Evolutionary conservation across 192 early-diverging fungal genomes (phyloP).

Genomic region (Funneliformis geosporum): DNA sequence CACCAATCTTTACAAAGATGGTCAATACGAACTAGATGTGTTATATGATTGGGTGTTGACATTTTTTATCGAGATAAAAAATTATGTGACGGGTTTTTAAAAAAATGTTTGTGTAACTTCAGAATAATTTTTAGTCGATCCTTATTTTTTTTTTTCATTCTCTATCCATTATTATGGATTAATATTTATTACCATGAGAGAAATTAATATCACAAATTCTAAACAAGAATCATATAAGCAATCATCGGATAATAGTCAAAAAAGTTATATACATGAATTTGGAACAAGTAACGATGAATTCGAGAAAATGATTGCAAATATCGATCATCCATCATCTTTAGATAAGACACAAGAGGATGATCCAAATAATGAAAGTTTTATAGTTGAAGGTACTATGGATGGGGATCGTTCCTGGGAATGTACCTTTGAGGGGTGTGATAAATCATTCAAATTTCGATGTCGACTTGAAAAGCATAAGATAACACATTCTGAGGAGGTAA

Average conservation of each 20-base stretch:
- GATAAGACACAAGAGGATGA: not conserved
- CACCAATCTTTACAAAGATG: constrained; percentile 23
- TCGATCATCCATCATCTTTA: not conserved
- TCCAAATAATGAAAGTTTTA: not conserved
- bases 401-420: constrained; percentile 1
- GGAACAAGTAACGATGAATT: not conserved
- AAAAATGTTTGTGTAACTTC: no score
- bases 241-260: not conserved
- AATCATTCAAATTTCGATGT: not conserved
- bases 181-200: not conserved
- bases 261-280: not conserved
- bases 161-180: not conserved
- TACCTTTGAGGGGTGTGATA: constrained; percentile 21
- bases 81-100: not conserved
- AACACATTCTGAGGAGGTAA: constrained; percentile 16
- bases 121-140: not conserved
- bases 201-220: not conserved
- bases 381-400: not conserved
- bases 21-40: constrained; percentile 2
- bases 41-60: constrained; percentile 22
- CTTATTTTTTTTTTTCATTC: not conserved
- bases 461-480: constrained; percentile 7
- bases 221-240: not conserved
- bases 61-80: not conserved
- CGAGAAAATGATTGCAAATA: no score